Conservation (phyloP, 2,329 filamentous ascomycete species). For the Metarhizium humberi region DNA sequence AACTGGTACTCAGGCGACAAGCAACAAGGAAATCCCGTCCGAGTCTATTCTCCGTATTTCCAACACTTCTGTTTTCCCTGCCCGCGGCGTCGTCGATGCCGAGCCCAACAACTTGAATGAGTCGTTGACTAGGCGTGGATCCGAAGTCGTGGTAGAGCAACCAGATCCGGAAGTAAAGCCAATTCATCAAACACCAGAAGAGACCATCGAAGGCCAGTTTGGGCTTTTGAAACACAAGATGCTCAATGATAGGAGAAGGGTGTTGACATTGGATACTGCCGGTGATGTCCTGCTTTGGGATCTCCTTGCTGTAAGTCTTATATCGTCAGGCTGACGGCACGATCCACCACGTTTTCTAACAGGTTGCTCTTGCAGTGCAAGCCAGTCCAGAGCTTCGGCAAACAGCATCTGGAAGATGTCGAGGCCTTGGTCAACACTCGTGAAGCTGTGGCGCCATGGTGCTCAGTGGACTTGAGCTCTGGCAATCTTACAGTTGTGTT, state of each 20-base stretch:
- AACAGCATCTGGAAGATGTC: constrained; percentile 88
- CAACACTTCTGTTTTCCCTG: constrained; percentile 70
- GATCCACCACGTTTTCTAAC: neutral
- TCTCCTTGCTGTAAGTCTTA: constrained; percentile 60
- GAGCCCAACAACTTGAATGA: constrained; percentile 46
- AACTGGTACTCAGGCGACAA: constrained; percentile 21
- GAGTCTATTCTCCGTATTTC: constrained; percentile 75
- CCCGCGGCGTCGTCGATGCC: constrained; percentile 40
- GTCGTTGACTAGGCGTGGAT: constrained; percentile 28
- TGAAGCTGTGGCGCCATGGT: constrained; percentile 92
- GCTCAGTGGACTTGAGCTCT: constrained; percentile 86
- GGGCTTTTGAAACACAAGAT: constrained; percentile 89
- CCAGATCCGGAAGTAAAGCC: constrained; percentile 39
- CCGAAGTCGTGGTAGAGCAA: constrained; percentile 19
- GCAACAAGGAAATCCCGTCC: constrained; percentile 60
- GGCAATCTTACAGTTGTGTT: constrained; percentile 84
- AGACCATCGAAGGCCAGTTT: constrained; percentile 90
- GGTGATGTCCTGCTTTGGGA: constrained; percentile 96
- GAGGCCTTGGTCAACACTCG: constrained; percentile 76
- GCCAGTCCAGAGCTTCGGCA: constrained; percentile 86
- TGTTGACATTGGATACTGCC: constrained; percentile 86
- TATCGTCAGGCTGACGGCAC: neutral
- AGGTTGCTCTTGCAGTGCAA: constrained; percentile 50
- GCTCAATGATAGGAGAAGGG: constrained; percentile 81
- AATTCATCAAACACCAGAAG: constrained; percentile 58